Evolutionary conservation across 75 land plant species (phyloP), one percentile per base, ranked within the genome.

Genomic region (Gnetum montanum): DNA sequence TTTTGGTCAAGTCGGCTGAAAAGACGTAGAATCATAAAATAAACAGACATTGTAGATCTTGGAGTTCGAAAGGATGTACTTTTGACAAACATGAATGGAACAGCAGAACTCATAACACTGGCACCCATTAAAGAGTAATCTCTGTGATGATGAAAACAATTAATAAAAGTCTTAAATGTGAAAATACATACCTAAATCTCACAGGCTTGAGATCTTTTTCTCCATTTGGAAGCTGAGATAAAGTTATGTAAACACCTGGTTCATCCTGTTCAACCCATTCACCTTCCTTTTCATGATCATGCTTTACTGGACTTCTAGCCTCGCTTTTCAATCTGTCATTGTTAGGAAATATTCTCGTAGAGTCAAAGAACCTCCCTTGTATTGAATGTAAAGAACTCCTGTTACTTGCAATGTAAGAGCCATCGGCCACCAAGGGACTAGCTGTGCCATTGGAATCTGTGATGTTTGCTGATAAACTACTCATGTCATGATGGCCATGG

Each of bases 211-310:
- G 78, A 66, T 94, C 98, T 58, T 82, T 94, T 48, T 55, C 69
- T 33, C 98, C 98, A 4, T 87, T 84, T 46, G 91, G 96, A 31
- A 94, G 65, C 3, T 84, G 73, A 30, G 85, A 74, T 29, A 94
- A 78, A 3, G 98, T 94, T 44, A 94, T 85, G 59, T 90, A 89
- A 16, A 94, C 98, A 28, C 98, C 98, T 37, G 91, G 91, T 35
- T 94, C 94, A 67, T 94, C 91, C 74, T 94, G 98, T 68, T 94
- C 96, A 33, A 94, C 96, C 98, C 96, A 90, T 60, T 94, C 98
- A 45, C 56, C 40, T 26, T 88, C 94, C 46, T 76, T 65, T 46
- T 67, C 73, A 20, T 79, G 30, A 23, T 82, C 85, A 48, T 64
- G 41, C 46, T 84, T 70, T 33, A 72, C 80, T 67, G 73, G 69